These are phyloP conservation scores for Exutisphaerella laricina DNA, from an alignment of 2,329 filamentous ascomycete genomes.

Conservation along the genomic window DNA sequence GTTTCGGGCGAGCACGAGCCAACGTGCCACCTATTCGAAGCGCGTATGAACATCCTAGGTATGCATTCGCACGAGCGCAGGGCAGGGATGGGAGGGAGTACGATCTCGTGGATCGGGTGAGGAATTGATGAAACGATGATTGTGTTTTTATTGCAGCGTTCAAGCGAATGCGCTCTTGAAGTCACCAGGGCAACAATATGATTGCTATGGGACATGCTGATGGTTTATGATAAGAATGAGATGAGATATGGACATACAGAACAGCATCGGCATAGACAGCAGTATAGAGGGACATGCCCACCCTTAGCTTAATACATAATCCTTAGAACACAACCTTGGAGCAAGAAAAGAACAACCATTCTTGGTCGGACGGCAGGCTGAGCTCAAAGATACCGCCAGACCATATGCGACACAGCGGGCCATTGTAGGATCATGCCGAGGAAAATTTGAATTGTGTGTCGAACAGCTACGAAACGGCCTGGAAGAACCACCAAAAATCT, in stretches of 20 bases:
- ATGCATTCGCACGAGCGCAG: constrained; percentile 53
- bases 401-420: too few relatives aligned
- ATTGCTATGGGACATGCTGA: not conserved
- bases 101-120: constrained; percentile 54
- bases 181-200: not conserved
- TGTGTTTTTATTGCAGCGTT: constrained; percentile 1
- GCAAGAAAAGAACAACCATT: too few relatives aligned
- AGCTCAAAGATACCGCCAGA: too few relatives aligned
- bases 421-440: too few relatives aligned
- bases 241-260: not conserved
- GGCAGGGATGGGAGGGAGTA: constrained; percentile 56
- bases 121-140: constrained; percentile 3
- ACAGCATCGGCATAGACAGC: not conserved
- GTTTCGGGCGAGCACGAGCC: constrained; percentile 28
- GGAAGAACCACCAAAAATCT: too few relatives aligned
- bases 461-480: too few relatives aligned
- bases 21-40: not conserved
- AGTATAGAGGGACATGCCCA: not conserved
- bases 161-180: constrained; percentile 7
- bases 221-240: constrained; percentile 2
- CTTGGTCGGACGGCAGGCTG: too few relatives aligned
- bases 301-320: too few relatives aligned
- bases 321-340: too few relatives aligned
- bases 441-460: too few relatives aligned
- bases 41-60: constrained; percentile 33